Evolutionary conservation across 768 basidiomycete genomes (phyloP).

Genomic region (Boletus patriciae): DNA sequence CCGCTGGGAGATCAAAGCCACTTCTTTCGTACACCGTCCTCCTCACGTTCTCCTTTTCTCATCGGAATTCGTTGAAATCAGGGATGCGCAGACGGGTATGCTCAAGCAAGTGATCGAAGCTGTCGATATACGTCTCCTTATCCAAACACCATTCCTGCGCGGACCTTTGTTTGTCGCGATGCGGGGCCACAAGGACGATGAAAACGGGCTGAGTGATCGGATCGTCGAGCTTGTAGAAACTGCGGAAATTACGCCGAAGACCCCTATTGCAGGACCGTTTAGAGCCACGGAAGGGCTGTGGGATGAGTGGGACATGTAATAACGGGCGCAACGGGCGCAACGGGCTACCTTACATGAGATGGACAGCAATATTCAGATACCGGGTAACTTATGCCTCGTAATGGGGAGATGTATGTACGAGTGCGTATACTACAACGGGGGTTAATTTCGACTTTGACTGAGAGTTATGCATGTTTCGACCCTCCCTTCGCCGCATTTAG

Average conservation of each 20-base stretch:
- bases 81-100: slow-evolving; percentile 58
- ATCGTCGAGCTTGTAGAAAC: slow-evolving; percentile 73
- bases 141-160: slow-evolving; percentile 34
- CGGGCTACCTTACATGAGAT: neutral
- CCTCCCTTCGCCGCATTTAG: neutral
- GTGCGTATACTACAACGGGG: slow-evolving; percentile 7
- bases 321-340: neutral
- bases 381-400: slow-evolving; percentile 17
- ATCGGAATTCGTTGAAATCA: slow-evolving; percentile 71
- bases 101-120: slow-evolving; percentile 86
- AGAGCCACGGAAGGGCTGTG: slow-evolving; percentile 39
- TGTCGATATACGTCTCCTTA: slow-evolving; percentile 63
- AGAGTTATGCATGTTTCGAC: neutral
- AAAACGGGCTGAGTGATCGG: slow-evolving; percentile 56
- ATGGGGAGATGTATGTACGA: slow-evolving; percentile 16
- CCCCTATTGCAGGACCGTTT: slow-evolving; percentile 23
- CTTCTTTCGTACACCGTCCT: slow-evolving; percentile 59
- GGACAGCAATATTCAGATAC: neutral
- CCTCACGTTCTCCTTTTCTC: slow-evolving; percentile 73
- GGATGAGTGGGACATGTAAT: slow-evolving; percentile 76
- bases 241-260: slow-evolving; percentile 48
- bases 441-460: neutral
- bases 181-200: slow-evolving; percentile 59
- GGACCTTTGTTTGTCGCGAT: slow-evolving; percentile 62
- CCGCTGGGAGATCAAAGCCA: slow-evolving; percentile 75